Evolutionary conservation across 352 stramenopile species (phyloP).

Genomic region (Pythium folliculosum): DNA sequence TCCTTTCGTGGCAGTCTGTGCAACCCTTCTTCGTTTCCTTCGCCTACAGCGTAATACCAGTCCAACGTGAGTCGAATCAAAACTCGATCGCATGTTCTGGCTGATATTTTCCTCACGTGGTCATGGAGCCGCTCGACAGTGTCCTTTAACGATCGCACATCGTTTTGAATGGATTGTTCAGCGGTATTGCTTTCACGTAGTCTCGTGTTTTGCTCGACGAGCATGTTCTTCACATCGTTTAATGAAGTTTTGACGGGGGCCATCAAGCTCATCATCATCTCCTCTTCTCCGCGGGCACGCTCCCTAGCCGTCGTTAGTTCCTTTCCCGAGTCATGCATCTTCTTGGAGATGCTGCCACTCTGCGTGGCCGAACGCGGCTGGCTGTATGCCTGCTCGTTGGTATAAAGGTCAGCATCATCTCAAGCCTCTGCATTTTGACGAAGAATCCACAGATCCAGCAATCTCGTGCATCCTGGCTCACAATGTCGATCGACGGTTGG

Average conservation of each 20-base stretch:
- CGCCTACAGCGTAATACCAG: constrained; percentile 11
- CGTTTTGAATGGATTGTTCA: background rate
- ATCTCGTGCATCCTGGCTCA: constrained; percentile 17
- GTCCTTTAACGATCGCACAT: constrained; percentile 15
- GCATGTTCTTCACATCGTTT: constrained; percentile 16
- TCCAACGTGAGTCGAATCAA: background rate
- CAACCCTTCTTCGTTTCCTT: constrained; percentile 17
- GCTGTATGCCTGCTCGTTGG: constrained; percentile 10
- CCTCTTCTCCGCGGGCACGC: constrained; percentile 8
- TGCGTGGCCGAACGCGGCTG: constrained; percentile 1
- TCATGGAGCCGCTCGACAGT: constrained; percentile 2
- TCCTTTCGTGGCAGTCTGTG: constrained; percentile 29
- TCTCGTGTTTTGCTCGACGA: constrained; percentile 1
- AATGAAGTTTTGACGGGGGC: constrained; percentile 6
- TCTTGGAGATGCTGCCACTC: constrained; percentile 14
- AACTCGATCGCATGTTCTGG: background rate
- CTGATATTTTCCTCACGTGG: background rate
- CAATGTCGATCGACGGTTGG: background rate
- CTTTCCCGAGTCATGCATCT: background rate
- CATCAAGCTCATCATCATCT: constrained; percentile 6
- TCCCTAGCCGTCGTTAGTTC: background rate
- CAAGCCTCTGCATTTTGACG: background rate
- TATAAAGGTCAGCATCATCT: constrained; percentile 31
- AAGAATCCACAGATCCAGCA: background rate
- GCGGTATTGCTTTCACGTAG: background rate